A percentile compares a stretch with the other conserved stretches of the same genome.
phyloP scores from a whole-genome alignment of 2,329 filamentous ascomycete genomes.

The Endoconidiophora laricicola region DNA sequence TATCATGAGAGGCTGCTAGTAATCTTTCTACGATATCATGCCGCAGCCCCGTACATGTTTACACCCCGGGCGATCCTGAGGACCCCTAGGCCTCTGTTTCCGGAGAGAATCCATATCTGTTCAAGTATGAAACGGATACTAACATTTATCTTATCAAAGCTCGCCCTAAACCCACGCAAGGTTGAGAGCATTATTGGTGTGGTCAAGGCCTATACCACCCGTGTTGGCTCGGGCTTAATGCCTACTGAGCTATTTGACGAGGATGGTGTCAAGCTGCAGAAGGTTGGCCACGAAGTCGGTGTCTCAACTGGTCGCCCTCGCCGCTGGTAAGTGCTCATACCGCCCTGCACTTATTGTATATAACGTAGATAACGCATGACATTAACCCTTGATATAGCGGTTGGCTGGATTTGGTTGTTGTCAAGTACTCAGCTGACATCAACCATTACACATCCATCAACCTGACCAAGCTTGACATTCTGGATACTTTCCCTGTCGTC shows the following conservation, averaged over 20 bases:
- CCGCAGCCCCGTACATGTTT: conserved; percentile 3
- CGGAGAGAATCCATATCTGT: not conserved
- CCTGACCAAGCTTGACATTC: conserved; percentile 43
- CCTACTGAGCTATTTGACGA: conserved; percentile 37
- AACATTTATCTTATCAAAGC: conserved; percentile 9
- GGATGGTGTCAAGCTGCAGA: conserved; percentile 24
- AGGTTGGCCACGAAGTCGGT: conserved; percentile 25
- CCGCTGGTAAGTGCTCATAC: conserved; percentile 1
- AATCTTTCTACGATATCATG: not conserved
- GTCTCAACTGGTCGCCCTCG: conserved; percentile 13
- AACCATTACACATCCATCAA: conserved; percentile 32
- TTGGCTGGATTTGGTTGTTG: conserved; percentile 48
- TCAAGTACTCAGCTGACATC: conserved; percentile 45
- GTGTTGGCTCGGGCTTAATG: conserved; percentile 44
- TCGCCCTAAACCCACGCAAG: conserved; percentile 31
- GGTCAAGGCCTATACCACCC: conserved; percentile 44
- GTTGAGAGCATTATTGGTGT: conserved; percentile 44
- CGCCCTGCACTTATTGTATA: not conserved
- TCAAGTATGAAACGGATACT: not conserved
- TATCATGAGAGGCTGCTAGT: not conserved
- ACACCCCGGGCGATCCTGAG: not conserved
- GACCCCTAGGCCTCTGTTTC: conserved; percentile 2
- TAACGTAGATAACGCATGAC: no score
- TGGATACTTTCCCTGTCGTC: conserved; percentile 58
- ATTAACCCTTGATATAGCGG: conserved; percentile 19